Evolutionary conservation across 129 eudicot species (phyloP).

Genomic region (Smallanthus sonchifolius): DNA sequence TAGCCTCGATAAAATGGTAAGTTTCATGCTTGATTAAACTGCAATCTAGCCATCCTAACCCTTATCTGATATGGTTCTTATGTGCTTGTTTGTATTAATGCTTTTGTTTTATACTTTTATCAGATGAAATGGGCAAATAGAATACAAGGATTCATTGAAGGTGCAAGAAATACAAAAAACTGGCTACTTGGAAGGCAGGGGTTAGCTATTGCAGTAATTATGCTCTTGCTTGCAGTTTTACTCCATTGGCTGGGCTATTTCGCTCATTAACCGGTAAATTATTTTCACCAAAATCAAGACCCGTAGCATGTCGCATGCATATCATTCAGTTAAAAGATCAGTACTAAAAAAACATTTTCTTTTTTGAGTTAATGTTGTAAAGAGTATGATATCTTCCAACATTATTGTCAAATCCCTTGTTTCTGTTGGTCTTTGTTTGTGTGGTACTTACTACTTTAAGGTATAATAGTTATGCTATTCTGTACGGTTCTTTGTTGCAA

Average conservation of each 20-base stretch:
- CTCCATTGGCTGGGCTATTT: slow-evolving; percentile 82
- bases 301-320: background rate
- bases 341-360: background rate
- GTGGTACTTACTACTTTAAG: background rate
- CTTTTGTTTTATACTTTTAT: background rate
- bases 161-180: slow-evolving; percentile 75
- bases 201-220: slow-evolving; percentile 63
- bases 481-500: background rate
- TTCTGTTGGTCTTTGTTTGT: background rate
- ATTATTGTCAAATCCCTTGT: background rate
- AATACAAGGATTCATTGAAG: slow-evolving; percentile 61
- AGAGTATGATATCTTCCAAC: background rate
- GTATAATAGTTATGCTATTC: too few relatives aligned
- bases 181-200: slow-evolving; percentile 84
- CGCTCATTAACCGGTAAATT: slow-evolving; percentile 23
- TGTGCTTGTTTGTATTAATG: background rate
- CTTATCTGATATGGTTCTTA: background rate
- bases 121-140: slow-evolving; percentile 97
- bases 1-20: slow-evolving; percentile 74
- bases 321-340: background rate
- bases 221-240: slow-evolving; percentile 68
- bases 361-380: background rate
- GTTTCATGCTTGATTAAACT: background rate
- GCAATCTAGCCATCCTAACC: background rate
- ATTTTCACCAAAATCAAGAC: background rate